These are phyloP conservation scores for Penicillium sclerotigenum DNA, from an alignment of 2,329 filamentous ascomycete genomes.

Conservation along the genomic window DNA sequence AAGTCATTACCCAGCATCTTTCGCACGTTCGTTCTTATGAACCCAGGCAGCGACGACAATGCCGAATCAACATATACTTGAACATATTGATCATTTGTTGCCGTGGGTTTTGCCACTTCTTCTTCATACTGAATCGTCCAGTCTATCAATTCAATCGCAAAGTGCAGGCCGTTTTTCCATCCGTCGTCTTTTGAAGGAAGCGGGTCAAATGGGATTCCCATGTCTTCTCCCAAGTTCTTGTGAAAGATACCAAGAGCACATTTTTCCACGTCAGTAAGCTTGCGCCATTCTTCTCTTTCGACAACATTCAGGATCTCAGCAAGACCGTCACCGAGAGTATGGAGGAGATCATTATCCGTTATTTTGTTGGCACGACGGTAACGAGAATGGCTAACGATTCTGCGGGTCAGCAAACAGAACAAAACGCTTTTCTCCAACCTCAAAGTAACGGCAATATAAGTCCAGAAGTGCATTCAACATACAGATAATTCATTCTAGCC, in stretches of 20 bases:
- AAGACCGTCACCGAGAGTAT: constrained; percentile 59
- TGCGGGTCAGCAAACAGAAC: not conserved
- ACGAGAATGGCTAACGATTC: constrained; percentile 38
- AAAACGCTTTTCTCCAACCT: not conserved
- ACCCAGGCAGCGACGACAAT: constrained; percentile 9
- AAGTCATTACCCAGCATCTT: constrained; percentile 14
- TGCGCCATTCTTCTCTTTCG: constrained; percentile 62
- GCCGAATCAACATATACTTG: constrained; percentile 16
- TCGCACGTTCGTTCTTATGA: constrained; percentile 8
- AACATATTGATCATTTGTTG: constrained; percentile 17
- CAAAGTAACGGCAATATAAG: not conserved
- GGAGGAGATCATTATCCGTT: constrained; percentile 56
- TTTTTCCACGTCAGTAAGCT: constrained; percentile 59
- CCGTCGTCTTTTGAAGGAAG: constrained; percentile 19
- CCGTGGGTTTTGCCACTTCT: constrained; percentile 11
- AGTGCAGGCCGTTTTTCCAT: constrained; percentile 9
- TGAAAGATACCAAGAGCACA: constrained; percentile 64
- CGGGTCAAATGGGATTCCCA: constrained; percentile 52
- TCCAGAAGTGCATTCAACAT: not conserved
- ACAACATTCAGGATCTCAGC: constrained; percentile 61
- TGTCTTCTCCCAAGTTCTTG: constrained; percentile 60
- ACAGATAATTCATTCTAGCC: constrained; percentile 58
- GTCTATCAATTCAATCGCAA: constrained; percentile 2
- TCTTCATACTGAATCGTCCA: constrained; percentile 16
- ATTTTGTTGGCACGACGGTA: constrained; percentile 57